Evolutionary conservation across 192 early-diverging fungal species (phyloP).

Genomic region (Globomyces pollinis-pini): DNA sequence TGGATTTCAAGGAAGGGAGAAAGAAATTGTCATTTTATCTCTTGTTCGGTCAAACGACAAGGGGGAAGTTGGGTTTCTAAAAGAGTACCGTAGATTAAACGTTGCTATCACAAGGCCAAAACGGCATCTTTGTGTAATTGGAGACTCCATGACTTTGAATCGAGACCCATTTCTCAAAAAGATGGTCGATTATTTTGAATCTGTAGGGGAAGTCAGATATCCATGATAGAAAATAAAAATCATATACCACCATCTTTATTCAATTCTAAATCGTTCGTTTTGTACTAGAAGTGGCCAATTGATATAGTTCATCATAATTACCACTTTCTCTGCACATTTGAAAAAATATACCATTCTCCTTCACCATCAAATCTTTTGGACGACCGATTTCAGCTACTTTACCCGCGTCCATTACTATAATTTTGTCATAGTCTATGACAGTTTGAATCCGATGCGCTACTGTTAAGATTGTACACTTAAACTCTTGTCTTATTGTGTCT

Average conservation of each 20-base stretch:
- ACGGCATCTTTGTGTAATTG: slow-evolving; percentile 76
- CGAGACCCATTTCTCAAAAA: slow-evolving; percentile 37
- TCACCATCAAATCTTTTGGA: slow-evolving; percentile 59
- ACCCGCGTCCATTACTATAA: slow-evolving; percentile 75
- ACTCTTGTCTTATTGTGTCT: slow-evolving; percentile 63
- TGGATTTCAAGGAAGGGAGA: slow-evolving; percentile 88
- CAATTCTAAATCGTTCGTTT: too few species aligned
- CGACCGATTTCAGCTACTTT: slow-evolving; percentile 71
- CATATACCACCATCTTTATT: too few species aligned
- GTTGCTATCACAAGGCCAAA: slow-evolving; percentile 87
- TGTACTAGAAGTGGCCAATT: neutral
- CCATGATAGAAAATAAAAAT: too few species aligned
- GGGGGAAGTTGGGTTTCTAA: slow-evolving; percentile 76
- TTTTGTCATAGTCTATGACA: slow-evolving; percentile 63
- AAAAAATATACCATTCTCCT: slow-evolving; percentile 44
- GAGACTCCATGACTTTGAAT: slow-evolving; percentile 61
- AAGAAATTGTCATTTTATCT: slow-evolving; percentile 74
- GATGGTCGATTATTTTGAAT: slow-evolving; percentile 38
- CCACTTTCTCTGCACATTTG: slow-evolving; percentile 56
- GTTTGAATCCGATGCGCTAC: slow-evolving; percentile 80
- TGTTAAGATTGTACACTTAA: slow-evolving; percentile 66
- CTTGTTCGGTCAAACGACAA: slow-evolving; percentile 73
- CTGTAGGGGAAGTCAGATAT: slow-evolving; percentile 21
- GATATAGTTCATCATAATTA: neutral
- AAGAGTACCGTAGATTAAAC: slow-evolving; percentile 72